Evolutionary conservation across 2,329 filamentous ascomycete species (phyloP).

Genomic region (Chalaropsis ovoidea): DNA sequence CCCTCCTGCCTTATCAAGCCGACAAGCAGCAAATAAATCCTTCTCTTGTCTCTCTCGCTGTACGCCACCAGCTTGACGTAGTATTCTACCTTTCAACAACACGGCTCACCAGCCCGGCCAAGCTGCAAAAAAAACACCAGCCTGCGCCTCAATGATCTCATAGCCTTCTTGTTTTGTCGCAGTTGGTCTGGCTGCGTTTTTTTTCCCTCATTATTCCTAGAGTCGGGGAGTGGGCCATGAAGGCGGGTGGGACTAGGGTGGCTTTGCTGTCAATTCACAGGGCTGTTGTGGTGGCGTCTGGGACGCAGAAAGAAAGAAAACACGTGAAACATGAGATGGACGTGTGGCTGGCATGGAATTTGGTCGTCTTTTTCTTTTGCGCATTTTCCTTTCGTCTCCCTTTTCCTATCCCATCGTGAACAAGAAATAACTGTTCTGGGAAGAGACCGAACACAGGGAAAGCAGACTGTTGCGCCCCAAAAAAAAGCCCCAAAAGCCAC

Average conservation of each 20-base stretch:
- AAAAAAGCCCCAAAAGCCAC: no score
- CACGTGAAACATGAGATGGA: neutral
- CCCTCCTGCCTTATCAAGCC: neutral
- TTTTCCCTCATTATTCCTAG: neutral
- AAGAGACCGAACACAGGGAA: slow-evolving; percentile 2
- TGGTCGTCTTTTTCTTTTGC: neutral
- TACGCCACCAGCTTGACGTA: neutral
- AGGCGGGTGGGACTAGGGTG: neutral
- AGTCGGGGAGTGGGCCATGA: neutral
- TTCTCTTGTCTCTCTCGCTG: neutral
- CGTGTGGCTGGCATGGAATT: slow-evolving; percentile 6
- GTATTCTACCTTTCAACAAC: neutral
- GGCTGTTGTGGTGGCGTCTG: neutral
- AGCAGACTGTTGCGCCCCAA: neutral
- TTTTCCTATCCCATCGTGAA: neutral
- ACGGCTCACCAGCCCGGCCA: neutral
- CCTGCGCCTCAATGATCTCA: slow-evolving; percentile 11
- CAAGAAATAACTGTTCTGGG: neutral
- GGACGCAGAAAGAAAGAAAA: neutral
- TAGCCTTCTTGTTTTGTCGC: neutral
- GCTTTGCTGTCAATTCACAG: slow-evolving; percentile 6
- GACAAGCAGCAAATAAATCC: neutral
- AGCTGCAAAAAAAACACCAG: neutral
- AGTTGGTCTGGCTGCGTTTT: neutral
- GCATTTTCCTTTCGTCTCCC: neutral